Conservation (phyloP, 2,329 filamentous ascomycete genomes). For the Hypomyces rosellus region DNA sequence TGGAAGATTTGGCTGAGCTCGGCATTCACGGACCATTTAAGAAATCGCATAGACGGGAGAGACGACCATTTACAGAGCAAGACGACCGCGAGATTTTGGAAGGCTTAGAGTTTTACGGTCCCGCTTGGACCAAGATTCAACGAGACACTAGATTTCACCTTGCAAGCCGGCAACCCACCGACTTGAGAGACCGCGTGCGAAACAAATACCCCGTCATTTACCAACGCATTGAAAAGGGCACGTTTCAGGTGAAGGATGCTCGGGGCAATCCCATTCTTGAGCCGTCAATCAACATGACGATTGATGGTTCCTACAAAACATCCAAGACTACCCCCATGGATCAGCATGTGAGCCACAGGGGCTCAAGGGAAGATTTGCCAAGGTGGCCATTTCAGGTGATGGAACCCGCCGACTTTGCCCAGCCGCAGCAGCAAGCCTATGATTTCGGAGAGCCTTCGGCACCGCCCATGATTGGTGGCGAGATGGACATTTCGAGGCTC, state of each 20-base stretch:
- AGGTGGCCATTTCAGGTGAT: slow-evolving; percentile 35
- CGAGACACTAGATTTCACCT: slow-evolving; percentile 52
- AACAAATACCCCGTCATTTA: slow-evolving; percentile 59
- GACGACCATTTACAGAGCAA: slow-evolving; percentile 55
- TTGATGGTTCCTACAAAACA: slow-evolving; percentile 39
- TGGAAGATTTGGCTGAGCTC: slow-evolving; percentile 49
- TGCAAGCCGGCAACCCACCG: slow-evolving; percentile 54
- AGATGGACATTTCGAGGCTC: slow-evolving; percentile 58
- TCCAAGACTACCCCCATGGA: slow-evolving; percentile 33
- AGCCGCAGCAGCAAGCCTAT: slow-evolving; percentile 24
- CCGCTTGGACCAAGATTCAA: slow-evolving; percentile 61
- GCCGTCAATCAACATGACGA: slow-evolving; percentile 44
- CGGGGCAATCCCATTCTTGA: slow-evolving; percentile 41
- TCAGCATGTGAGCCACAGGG: slow-evolving; percentile 33
- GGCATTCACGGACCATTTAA: slow-evolving; percentile 59
- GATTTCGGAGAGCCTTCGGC: slow-evolving; percentile 39
- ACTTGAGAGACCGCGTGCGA: slow-evolving; percentile 55
- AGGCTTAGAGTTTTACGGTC: slow-evolving; percentile 54
- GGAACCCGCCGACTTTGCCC: slow-evolving; percentile 23
- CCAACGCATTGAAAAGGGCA: slow-evolving; percentile 49
- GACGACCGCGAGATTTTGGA: slow-evolving; percentile 57
- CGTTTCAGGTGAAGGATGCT: slow-evolving; percentile 37
- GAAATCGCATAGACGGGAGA: slow-evolving; percentile 53
- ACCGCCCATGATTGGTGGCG: slow-evolving; percentile 39
- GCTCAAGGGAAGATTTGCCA: slow-evolving; percentile 42